phyloP scores from a whole-genome alignment of 257 asterid species.

The Lavandula angustifolia region DNA sequence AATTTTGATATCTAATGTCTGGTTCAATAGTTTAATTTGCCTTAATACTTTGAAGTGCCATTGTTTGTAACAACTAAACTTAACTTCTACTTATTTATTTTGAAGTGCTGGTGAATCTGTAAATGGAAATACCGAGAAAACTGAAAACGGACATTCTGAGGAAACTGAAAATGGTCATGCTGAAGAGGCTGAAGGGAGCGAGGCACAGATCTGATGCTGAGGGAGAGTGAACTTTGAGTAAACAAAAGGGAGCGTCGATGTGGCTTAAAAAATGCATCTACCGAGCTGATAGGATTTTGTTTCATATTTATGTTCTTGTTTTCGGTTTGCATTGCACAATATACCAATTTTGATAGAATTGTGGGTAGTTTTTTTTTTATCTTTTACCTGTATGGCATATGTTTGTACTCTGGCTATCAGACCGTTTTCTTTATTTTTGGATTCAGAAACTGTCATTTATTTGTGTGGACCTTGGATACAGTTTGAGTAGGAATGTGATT shows the following conservation, averaged over 20 bases:
- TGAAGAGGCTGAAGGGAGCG: constrained; percentile 40
- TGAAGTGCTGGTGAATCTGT: constrained; percentile 42
- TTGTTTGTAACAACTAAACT: constrained; percentile 5
- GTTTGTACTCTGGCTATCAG: no score
- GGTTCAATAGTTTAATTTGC: background rate
- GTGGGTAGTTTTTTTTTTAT: constrained; percentile 34
- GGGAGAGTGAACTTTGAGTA: constrained; percentile 18
- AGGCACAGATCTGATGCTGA: constrained; percentile 32
- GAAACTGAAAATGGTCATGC: constrained; percentile 39
- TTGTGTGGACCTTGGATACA: no score
- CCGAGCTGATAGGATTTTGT: constrained; percentile 37
- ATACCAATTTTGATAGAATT: constrained; percentile 54
- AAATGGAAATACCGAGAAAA: background rate
- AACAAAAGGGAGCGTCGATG: constrained; percentile 24
- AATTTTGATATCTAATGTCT: background rate
- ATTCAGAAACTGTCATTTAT: background rate
- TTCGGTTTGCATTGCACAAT: constrained; percentile 35
- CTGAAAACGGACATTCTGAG: constrained; percentile 29
- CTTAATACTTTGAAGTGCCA: background rate
- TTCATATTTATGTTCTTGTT: constrained; percentile 11
- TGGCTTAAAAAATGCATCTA: constrained; percentile 28
- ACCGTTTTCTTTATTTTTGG: background rate
- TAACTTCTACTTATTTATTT: background rate
- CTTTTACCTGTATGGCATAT: constrained; percentile 8
- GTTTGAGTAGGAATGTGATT: constrained; percentile 9